Percentiles rank a stretch among this genome's conserved stretches.
Conservation (phyloP, 345 rosid species). For the Pelargonium nanum region DNA sequence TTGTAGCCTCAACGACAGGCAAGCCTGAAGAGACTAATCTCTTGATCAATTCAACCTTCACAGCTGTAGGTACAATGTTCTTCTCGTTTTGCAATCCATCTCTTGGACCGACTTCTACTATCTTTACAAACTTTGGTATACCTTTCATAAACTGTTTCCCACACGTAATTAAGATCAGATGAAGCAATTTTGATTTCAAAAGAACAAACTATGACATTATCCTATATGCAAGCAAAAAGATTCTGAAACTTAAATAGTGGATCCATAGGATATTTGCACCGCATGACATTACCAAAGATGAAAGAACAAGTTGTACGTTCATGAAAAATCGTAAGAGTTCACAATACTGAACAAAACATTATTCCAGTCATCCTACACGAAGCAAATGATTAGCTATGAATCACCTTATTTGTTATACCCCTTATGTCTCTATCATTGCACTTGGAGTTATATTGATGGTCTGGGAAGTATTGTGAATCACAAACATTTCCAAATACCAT, state of each 20-base stretch:
- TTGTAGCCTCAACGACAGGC: conserved; percentile 62
- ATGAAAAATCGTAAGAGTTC: neutral
- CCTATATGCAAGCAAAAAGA: neutral
- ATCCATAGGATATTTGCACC: conserved; percentile 1
- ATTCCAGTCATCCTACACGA: too few species aligned
- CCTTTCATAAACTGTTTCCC: conserved; percentile 35
- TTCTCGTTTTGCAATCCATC: conserved; percentile 69
- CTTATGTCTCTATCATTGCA: conserved; percentile 28
- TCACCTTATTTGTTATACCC: conserved; percentile 50
- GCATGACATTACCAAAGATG: neutral
- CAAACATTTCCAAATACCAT: conserved; percentile 21
- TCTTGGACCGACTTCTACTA: conserved; percentile 75
- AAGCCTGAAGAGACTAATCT: conserved; percentile 49
- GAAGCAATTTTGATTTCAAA: conserved; percentile 7
- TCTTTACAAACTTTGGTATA: conserved; percentile 51
- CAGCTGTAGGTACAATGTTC: conserved; percentile 36
- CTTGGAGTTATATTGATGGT: conserved; percentile 33
- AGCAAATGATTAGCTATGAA: too few species aligned
- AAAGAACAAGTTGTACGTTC: neutral
- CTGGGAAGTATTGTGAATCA: conserved; percentile 36
- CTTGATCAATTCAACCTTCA: conserved; percentile 53
- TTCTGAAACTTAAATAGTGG: neutral
- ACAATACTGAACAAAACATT: neutral
- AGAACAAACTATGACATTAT: neutral
- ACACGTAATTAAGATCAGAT: conserved; percentile 12